Conservation (phyloP, 345 rosid species). For the Lenwebbia sp. region DNA sequence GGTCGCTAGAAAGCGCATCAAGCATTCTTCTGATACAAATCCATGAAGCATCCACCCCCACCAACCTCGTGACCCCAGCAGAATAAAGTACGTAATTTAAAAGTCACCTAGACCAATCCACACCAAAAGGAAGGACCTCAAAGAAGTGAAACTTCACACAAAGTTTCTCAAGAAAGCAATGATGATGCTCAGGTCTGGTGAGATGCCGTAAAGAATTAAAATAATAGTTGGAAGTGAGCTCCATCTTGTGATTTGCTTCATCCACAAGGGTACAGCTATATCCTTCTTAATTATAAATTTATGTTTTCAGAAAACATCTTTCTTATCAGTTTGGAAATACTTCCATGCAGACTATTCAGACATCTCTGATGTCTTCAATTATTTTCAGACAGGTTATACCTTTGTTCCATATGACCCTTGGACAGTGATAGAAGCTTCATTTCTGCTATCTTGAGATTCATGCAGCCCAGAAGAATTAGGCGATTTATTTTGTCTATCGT, state of each 20-base stretch:
- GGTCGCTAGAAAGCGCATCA: neutral
- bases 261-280: neutral
- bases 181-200: neutral
- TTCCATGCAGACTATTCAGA: neutral
- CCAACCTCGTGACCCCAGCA: neutral
- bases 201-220: neutral
- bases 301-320: neutral
- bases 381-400: constrained; percentile 22
- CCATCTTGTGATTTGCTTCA: neutral
- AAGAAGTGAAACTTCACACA: neutral
- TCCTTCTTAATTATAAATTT: neutral
- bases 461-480: constrained; percentile 9
- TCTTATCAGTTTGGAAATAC: neutral
- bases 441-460: constrained; percentile 33
- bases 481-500: constrained; percentile 38
- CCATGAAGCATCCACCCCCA: neutral
- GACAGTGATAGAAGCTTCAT: constrained; percentile 51
- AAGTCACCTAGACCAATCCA: neutral
- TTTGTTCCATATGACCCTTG: constrained; percentile 98
- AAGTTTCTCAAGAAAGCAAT: neutral
- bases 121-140: neutral
- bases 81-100: neutral
- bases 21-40: neutral
- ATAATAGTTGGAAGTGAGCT: neutral
- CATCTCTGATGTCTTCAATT: neutral